A percentile compares a stretch with the other conserved stretches of the same genome.
These are phyloP conservation scores for Hypholoma sublateritium DNA, from an alignment of 768 basidiomycete genomes.

Conservation along the genomic window DNA sequence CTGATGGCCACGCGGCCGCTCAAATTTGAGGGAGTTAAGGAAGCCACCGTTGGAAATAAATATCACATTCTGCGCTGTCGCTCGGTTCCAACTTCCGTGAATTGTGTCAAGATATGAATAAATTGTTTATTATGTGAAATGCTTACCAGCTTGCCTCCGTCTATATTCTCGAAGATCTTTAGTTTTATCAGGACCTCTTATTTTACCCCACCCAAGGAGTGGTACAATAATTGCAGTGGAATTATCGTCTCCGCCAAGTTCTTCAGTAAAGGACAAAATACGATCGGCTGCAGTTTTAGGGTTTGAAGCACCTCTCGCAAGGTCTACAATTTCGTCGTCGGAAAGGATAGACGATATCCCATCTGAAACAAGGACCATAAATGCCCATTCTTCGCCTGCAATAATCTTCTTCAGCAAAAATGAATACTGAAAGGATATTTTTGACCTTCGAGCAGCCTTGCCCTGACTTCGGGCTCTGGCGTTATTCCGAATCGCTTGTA, in stretches of 20 bases:
- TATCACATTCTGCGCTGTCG: slow-evolving; percentile 65
- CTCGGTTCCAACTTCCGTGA: slow-evolving; percentile 54
- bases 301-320: slow-evolving; percentile 67
- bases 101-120: neutral
- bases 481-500: slow-evolving; percentile 92
- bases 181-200: slow-evolving; percentile 78
- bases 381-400: slow-evolving; percentile 81
- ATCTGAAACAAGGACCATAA: slow-evolving; percentile 87
- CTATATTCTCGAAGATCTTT: slow-evolving; percentile 83
- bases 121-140: neutral
- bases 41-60: neutral
- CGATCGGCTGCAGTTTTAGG: slow-evolving; percentile 81
- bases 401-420: neutral
- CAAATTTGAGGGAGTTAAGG: slow-evolving; percentile 58
- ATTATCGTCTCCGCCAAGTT: slow-evolving; percentile 88
- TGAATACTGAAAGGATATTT: slow-evolving; percentile 6
- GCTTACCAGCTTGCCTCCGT: slow-evolving; percentile 58
- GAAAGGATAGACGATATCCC: slow-evolving; percentile 90
- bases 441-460: slow-evolving; percentile 72
- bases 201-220: slow-evolving; percentile 87
- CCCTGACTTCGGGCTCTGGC: slow-evolving; percentile 85
- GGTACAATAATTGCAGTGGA: slow-evolving; percentile 90
- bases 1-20: slow-evolving; percentile 83
- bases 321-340: slow-evolving; percentile 92
- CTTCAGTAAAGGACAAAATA: slow-evolving; percentile 85